Conservation (phyloP, 176 grass and related monocot species). For the Musa schizocarpa region DNA sequence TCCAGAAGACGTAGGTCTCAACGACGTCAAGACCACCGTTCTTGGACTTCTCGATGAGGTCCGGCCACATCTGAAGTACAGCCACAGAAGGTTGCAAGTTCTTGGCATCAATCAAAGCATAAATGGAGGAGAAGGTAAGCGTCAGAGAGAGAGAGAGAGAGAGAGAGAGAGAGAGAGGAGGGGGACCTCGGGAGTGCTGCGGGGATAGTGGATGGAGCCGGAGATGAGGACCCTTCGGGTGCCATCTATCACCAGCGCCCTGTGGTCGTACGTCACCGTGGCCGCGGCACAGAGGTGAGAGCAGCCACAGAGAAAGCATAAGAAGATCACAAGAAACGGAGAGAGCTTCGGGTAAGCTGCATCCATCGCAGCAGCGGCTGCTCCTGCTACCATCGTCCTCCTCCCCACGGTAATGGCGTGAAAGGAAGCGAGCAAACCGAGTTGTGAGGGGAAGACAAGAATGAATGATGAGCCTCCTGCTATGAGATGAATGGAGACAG, state of each 20-base stretch:
- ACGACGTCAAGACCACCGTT: conserved; percentile 86
- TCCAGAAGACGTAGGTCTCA: conserved; percentile 95
- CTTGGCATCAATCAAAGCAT: background rate
- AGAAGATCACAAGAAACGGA: conserved; percentile 13
- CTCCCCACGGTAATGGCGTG: background rate
- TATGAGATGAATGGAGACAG: background rate
- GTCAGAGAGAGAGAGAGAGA: background rate
- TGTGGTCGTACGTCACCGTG: conserved; percentile 87
- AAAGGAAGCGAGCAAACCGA: background rate
- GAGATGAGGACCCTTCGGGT: conserved; percentile 86
- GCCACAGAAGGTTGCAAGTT: background rate
- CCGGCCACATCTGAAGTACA: conserved; percentile 83
- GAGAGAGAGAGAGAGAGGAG: background rate
- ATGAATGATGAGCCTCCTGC: no score
- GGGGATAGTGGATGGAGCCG: conserved; percentile 93
- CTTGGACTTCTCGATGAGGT: conserved; percentile 90
- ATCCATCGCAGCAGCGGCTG: no score
- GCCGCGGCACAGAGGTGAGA: conserved; percentile 25
- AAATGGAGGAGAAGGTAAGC: background rate
- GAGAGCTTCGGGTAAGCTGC: background rate
- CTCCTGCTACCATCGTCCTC: background rate
- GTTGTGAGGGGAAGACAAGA: background rate
- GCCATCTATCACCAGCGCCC: conserved; percentile 80
- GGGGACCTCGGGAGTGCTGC: conserved; percentile 82
- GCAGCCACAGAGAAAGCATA: conserved; percentile 23